phyloP scores from a whole-genome alignment of 129 eudicot species.

The Smallanthus sonchifolius region DNA sequence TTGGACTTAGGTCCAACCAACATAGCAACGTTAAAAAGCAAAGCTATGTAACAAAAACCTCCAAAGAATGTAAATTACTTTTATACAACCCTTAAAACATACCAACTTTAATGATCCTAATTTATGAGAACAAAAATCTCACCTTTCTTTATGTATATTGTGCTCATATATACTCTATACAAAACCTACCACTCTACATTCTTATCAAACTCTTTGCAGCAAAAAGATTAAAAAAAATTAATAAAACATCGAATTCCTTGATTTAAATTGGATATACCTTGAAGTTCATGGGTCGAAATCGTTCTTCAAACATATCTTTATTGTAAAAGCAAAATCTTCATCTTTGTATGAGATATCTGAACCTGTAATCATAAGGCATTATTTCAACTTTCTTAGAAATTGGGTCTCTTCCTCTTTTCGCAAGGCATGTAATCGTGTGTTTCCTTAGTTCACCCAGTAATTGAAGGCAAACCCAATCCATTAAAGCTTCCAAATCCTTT shows the following conservation, averaged over 20 bases:
- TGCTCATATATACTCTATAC: slow-evolving; percentile 32
- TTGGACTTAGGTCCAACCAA: too few relatives aligned
- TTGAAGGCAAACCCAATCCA: slow-evolving; percentile 90
- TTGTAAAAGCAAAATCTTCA: slow-evolving; percentile 21
- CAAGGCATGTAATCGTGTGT: slow-evolving; percentile 57
- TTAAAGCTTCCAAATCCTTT: slow-evolving; percentile 68
- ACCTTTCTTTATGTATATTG: slow-evolving; percentile 22
- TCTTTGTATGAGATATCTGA: slow-evolving; percentile 66
- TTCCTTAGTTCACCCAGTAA: slow-evolving; percentile 65
- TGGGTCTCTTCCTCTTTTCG: slow-evolving; percentile 41
- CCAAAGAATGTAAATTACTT: slow-evolving; percentile 14
- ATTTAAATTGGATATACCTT: slow-evolving; percentile 5
- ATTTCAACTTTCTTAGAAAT: slow-evolving; percentile 49
- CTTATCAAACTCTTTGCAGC: slow-evolving; percentile 22
- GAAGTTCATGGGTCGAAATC: slow-evolving; percentile 4
- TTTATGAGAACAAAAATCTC: slow-evolving; percentile 9
- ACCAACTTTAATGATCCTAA: slow-evolving; percentile 18
- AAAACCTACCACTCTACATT: slow-evolving; percentile 21
- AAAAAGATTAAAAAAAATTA: slow-evolving; percentile 1
- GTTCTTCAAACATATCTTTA: neutral
- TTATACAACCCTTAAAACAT: slow-evolving; percentile 19
- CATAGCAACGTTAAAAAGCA: neutral
- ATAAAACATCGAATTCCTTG: neutral
- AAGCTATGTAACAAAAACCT: slow-evolving; percentile 1
- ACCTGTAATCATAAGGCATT: slow-evolving; percentile 63